Base-by-base conservation (phyloP, 2,329 filamentous ascomycete species). In the Clonostachys sp. region DNA sequence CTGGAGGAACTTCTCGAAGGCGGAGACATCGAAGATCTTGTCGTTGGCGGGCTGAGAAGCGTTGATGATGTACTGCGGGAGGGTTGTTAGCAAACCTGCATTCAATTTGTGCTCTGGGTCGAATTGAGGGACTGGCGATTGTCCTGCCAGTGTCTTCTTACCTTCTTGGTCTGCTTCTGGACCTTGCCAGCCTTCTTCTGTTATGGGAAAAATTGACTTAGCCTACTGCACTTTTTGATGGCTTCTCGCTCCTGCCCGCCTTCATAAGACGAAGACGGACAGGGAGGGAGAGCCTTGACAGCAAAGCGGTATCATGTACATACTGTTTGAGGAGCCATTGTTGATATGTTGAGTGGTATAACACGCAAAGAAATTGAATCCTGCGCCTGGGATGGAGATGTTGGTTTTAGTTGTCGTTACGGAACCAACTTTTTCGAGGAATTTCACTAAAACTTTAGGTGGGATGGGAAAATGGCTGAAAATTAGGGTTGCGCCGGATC, bases 1-100 rank as follows among this genome's bases (percentile, higher is more conserved):
- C 84, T 96, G 91, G 56, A 99, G 89, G 88, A 99, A 99, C 86
- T 97, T 97, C 81, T 96, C 91, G 74, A 99, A 99, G 62, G 91
- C 91, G 65, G 89, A 85, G 72, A 96, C 86, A 75, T 99, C 94
- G 85, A 99, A 97, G 84, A 99, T 99, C 87, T 97, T 97, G 84
- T 99, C 94, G 80, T 84, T 89, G 63, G 91, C 91, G 66, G 94
- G 94, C 80, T 97, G 92, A 67, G 89, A 91, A 74, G 91, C 92
- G 81, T 99, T 95, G 89, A 99, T 97, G 81, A 95, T 86, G 86
- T 90, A 99, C 92, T 95, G 61, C 47, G 49, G n/a, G 16, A 42
- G 24, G 18, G 51, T 57, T 49, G 59, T 51, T 16, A 34, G 12
- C 20, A 12, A 30, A 10, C 9, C 3, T 30, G 24, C 6, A 10